Base-by-base conservation (phyloP, 2,329 filamentous ascomycete species). In the Fusarium graminum region DNA sequence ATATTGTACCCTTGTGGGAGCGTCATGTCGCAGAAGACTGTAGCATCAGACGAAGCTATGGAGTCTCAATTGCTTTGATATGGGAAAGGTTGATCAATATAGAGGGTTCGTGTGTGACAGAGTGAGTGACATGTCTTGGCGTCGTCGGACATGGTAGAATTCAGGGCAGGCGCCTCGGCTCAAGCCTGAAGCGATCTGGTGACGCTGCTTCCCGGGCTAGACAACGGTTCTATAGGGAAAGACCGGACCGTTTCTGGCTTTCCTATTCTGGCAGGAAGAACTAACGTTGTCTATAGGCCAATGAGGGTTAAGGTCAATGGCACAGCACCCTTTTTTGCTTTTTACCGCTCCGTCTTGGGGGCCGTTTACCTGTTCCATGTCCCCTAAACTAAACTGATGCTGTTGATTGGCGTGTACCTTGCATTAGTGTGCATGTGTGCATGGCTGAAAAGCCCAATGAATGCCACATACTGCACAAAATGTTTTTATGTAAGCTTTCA, bases 331-430 rank as follows among this genome's bases (percentile, higher is more conserved):
- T 53, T 41, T 50, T 67, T 56, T 36, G 47, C 61, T 53, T 41
- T 50, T 67, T 56, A 22, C 47, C 52, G 57, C 60, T 56, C 46
- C 44, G 49, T 46, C 61, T 71, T 72, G 61, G 70, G 70, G 70
- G 70, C 66, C 52, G 50, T 54, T 57, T 55, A 34, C 41, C 29
- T 63, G 58, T 57, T 9, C 22, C 22, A 22, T 22, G 63, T 64
- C 57, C 49, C 49, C 59, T 62, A 58, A 53, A 58, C 28, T 51
- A 26, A 26, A 7, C 49, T 43, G 60, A 60, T 52, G 45, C 41
- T 58, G 19, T 52, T 51, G 11, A 49, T 55, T 71, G 65, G 68
- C 61, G 63, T 54, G 71, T 73, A 65, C 70, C 71, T 73, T 73
- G 70, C 70, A 72, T 70, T 73, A 73, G 71, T 46, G 57, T 36